These are phyloP conservation scores for Lactarius quietus DNA, from an alignment of 768 basidiomycete genomes.

Conservation along the genomic window DNA sequence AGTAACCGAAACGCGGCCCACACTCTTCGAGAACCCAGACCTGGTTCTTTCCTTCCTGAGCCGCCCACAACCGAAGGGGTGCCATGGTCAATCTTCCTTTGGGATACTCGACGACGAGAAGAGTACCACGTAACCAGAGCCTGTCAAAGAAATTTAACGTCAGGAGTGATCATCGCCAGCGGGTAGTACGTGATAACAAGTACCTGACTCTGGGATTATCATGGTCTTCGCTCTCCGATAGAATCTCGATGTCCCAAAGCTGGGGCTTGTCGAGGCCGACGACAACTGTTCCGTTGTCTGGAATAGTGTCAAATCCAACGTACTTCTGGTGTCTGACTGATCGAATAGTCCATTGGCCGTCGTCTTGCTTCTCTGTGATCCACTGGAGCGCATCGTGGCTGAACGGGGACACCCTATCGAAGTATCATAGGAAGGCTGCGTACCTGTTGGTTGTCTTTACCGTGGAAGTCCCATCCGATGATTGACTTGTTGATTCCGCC, in stretches of 20 bases:
- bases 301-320: neutral
- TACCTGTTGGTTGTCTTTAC: neutral
- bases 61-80: neutral
- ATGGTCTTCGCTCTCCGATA: neutral
- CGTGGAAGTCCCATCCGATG: neutral
- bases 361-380: neutral
- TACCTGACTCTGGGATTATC: neutral
- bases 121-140: neutral
- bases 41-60: neutral
- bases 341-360: neutral
- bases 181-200: neutral
- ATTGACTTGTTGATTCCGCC: neutral
- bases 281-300: neutral
- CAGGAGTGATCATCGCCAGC: neutral
- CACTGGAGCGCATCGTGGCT: neutral
- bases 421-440: neutral
- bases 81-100: neutral
- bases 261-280: neutral
- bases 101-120: neutral
- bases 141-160: neutral
- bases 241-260: neutral
- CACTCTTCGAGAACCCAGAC: conserved; percentile 1
- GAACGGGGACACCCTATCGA: neutral
- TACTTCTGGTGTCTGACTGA: neutral
- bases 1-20: neutral